Base-by-base conservation (phyloP, 306 rosid genomes). In the Vigna nakashimae region DNA sequence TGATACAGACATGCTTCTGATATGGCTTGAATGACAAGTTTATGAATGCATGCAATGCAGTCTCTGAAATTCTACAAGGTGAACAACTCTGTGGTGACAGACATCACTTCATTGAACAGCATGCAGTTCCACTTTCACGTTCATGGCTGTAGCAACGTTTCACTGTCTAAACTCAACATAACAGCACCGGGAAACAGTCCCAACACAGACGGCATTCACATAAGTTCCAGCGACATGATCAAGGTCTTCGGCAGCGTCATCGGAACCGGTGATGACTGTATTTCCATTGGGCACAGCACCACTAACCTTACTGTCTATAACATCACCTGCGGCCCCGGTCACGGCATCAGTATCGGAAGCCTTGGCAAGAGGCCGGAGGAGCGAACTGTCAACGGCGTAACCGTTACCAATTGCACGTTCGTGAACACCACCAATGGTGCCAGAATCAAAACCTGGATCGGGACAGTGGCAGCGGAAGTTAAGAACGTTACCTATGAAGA, bases 251-350 rank as follows among this genome's bases (percentile, higher is more conserved):
- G 69, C 65, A 85, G 84, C 71, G 3, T 51, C 20, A 88, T 93
- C 9, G 86, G 57, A 74, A 93, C 98, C 0, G 96, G 98, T 0
- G 98, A 88, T 11, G 95, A 90, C n/a, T 91, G 98, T 73, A 55
- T 93, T 74, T 89, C 93, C 38, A 34, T 93, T 3, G 97, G 90
- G 17, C 85, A 80, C 3, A 89, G 85, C 13, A 2, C 46, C 38
- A 45, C 69, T 4, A 67, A 82, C 18, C 20, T 91, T 43, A 0
- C 12, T 14, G 58, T 91, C 71, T 43, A n/a, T 2, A 66, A 70
- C 49, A 20, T 90, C 45, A 86, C 81, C 0, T 93, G 98, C 15
- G 97, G 97, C 49, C 98, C 98, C 0, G 98, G 98, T 16, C 91
- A 93, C 40, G 97, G 98, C 48, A 81, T 85, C 7, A 82, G 86